Base-by-base conservation (phyloP, 129 eudicot species). In the Smallanthus sonchifolius region DNA sequence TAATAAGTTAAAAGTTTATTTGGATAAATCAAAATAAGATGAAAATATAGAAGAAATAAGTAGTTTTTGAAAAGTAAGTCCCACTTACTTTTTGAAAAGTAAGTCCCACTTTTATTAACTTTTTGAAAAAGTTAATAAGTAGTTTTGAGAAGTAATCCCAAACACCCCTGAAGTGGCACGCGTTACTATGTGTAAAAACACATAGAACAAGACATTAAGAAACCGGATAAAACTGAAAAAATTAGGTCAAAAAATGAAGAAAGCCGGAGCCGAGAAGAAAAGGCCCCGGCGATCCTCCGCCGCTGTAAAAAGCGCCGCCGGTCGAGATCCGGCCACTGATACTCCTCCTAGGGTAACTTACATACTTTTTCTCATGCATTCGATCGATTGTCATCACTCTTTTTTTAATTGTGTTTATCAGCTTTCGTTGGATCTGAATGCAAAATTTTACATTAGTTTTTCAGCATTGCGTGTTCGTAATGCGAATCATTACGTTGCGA, bases 251-350 rank as follows among this genome's bases (percentile, higher is more conserved):
- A 10, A 76, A 47, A 88, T 89, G 92, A 88, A 85, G 94, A 89
- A 84, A 80, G 76, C 88, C 59, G 89, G 90, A 20, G 87, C 92
- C 55, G 97, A 91, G 82, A 91, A 91, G 83, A 91, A 88, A 81
- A 70, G 87, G 76, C 86, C 87, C 85, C 92, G 97, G 79, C 95
- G 95, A 72, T 91, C 95, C 42, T 74, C 89, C 49, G 89, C 69
- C 73, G 83, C 65, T 24, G 30, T 24, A 24, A 24, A 24, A 24
- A 24, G 30, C 30, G 84, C 83, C 47, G 52, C 68, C 60, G 56
- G 80, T 54, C 70, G 82, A 67, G 86, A 83, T 72, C 62, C 80
- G 82, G 59, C 43, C 75, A 74, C 82, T 67, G 97, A 83, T 45
- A 75, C 87, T 57, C 84, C 96, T 14, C 91, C 91, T 60, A 86